Base-by-base conservation (phyloP, 1,284 basidiomycete species). In the Porodaedalea pini region DNA sequence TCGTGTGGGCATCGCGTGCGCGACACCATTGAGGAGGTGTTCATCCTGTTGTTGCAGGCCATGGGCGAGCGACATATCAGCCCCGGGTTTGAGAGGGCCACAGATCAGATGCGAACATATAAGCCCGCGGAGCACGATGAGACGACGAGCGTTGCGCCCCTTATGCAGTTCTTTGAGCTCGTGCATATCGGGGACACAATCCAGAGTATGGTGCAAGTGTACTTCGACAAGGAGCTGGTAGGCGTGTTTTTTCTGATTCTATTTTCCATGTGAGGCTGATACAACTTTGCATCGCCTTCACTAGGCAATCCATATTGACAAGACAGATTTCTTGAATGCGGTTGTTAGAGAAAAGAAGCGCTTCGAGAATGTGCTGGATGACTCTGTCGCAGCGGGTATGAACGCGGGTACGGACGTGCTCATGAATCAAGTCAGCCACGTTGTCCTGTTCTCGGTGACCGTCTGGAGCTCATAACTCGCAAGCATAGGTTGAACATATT, bases 111-210 rank as follows among this genome's bases (percentile, higher is more conserved):
- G 92, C 79, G 79, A 47, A 76, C 79, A n/a, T 97, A 94, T 69
- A 86, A 87, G 66, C 93, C 94, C 0, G 83, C 85, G 0, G 91
- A 94, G 62, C 90, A 94, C 66, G 81, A 86, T 54, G 83, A 82
- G 54, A 87, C 83, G 15, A 83, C 81, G 25, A 85, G 82, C 57
- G 94, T 98, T 1, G 92, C 94, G 0, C 94, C 96, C 0, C 73
- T 99, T 1, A 76, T 98, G 44, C 94, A 98, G 71, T 99, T 99
- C 73, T 98, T 99, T 65, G 96, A 98, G 75, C 78, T 99, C 15
- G 95, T 97, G 0, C 96, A 99, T 73, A 79, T 98, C 15, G 97
- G 94, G 0, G 96, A 99, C 70, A 99, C 93, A 17, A 98, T 99
- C 51, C 92, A 95, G 73, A 92, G 90, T 27, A 97, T 99, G 86